phyloP scores from a whole-genome alignment of 352 stramenopile species.

The Phytopythium sindhum region DNA sequence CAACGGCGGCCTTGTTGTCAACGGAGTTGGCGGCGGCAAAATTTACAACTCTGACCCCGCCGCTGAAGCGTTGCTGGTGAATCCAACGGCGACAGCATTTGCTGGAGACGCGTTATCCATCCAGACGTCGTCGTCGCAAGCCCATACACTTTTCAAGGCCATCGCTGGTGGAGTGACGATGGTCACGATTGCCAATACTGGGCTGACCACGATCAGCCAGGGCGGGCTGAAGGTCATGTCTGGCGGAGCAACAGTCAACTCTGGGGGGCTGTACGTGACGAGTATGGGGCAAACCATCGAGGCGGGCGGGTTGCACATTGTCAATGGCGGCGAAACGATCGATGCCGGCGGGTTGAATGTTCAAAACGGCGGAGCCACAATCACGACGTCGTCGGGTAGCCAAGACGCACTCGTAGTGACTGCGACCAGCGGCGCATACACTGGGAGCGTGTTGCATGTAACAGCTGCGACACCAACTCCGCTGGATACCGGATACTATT shows the following conservation, averaged over 20 bases:
- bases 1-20: slow-evolving; percentile 37
- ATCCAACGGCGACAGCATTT: slow-evolving; percentile 22
- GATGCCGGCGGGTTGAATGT: slow-evolving; percentile 26
- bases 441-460: slow-evolving; percentile 20
- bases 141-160: slow-evolving; percentile 51
- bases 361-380: slow-evolving; percentile 26
- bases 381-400: slow-evolving; percentile 13
- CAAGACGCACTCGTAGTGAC: slow-evolving; percentile 21
- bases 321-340: slow-evolving; percentile 36
- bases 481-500: slow-evolving; percentile 6
- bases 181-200: slow-evolving; percentile 43
- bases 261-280: slow-evolving; percentile 37
- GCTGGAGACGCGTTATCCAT: slow-evolving; percentile 33
- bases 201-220: slow-evolving; percentile 39
- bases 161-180: slow-evolving; percentile 18
- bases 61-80: slow-evolving; percentile 29
- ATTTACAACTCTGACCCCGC: slow-evolving; percentile 24
- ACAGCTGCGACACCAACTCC: slow-evolving; percentile 14
- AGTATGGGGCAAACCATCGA: slow-evolving; percentile 35
- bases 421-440: slow-evolving; percentile 18
- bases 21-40: slow-evolving; percentile 25
- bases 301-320: slow-evolving; percentile 29
- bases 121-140: slow-evolving; percentile 22
- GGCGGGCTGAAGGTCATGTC: slow-evolving; percentile 31
- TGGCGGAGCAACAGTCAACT: slow-evolving; percentile 38